Percentiles rank a stretch among this genome's conserved stretches.
Evolutionary conservation across 2,329 filamentous ascomycete genomes (phyloP).

Genomic region (Ceratocystis ficicola): DNA sequence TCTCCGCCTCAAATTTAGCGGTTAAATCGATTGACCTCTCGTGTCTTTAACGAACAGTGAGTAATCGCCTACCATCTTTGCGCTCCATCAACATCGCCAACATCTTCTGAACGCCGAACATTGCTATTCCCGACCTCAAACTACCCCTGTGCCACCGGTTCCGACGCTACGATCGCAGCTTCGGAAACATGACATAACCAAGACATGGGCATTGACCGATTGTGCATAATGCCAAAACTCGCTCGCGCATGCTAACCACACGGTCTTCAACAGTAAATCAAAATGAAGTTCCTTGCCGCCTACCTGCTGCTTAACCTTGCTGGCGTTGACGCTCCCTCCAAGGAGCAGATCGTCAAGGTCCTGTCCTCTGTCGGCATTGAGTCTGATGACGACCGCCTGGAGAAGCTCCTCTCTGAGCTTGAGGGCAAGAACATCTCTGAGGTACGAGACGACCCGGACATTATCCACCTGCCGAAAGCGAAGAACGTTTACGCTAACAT

Average conservation of each 20-base stretch:
- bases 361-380: conserved; percentile 92
- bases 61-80: conserved; percentile 25
- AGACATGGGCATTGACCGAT: no score
- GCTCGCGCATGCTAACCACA: not conserved
- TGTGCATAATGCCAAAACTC: no score
- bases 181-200: not conserved
- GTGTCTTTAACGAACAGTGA: conserved; percentile 48
- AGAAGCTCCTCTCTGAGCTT: conserved; percentile 80
- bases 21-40: conserved; percentile 99
- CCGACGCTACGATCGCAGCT: not conserved
- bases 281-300: conserved; percentile 99
- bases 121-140: not conserved
- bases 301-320: conserved; percentile 94
- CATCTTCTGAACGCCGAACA: not conserved
- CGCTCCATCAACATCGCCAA: not conserved
- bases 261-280: conserved; percentile 30
- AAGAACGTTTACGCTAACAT: conserved; percentile 23
- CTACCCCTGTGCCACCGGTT: not conserved
- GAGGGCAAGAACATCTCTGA: conserved; percentile 86
- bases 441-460: conserved; percentile 42
- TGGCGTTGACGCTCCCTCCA: conserved; percentile 82
- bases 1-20: conserved; percentile 83
- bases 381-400: conserved; percentile 75
- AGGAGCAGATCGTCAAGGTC: conserved; percentile 73
- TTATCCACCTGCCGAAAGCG: not conserved